Base-by-base conservation (phyloP, 768 basidiomycete genomes). In the Tricholomella constricta region DNA sequence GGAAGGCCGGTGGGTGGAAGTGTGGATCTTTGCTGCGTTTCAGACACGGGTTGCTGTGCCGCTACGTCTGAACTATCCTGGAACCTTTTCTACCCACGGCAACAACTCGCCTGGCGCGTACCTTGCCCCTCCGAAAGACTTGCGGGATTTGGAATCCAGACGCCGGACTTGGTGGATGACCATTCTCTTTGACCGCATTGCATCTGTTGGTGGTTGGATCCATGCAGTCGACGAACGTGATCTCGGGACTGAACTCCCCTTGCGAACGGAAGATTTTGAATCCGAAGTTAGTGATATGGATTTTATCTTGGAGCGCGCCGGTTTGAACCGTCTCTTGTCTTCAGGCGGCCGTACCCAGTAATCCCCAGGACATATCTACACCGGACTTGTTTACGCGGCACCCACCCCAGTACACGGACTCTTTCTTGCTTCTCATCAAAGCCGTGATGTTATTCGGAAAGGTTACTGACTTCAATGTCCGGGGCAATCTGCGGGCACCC, bases 91-190 rank as follows among this genome's bases (percentile, higher is more conserved):
- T 6, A 81, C 81, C 12, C 83, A 88, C 51, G 83, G 78, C 4
- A 81, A 76, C 58, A 79, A 77, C 48, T 84, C 86, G n/a, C 84
- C 88, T 9, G 85, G 84, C 12, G 89, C 89, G 37, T 94, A 91
- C 68, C 73, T 94, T 12, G 83, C 86, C 3, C 88, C 91, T 12
- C 91, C 91, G 0, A 89, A 82, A 64, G 87, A 88, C 64, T 66
- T 82, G 37, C 81, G 80, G 17, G 91, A 93, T 57, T 69, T 91
- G 50, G 91, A 94, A 70, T 85, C 82, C 37, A 77, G 91, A 55
- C 78, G 91, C 45, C 79, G 91, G 47, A 88, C 90, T 4, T 94
- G 91, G 91, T 94, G 91, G 91, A 91, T 91, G 88, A 85, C 89
- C 17, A 83, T 94, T 35, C 71, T 91, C 41, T 92, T 93, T 65